phyloP scores from a whole-genome alignment of 2,329 filamentous ascomycete genomes.

The Zopfia rhizophila region DNA sequence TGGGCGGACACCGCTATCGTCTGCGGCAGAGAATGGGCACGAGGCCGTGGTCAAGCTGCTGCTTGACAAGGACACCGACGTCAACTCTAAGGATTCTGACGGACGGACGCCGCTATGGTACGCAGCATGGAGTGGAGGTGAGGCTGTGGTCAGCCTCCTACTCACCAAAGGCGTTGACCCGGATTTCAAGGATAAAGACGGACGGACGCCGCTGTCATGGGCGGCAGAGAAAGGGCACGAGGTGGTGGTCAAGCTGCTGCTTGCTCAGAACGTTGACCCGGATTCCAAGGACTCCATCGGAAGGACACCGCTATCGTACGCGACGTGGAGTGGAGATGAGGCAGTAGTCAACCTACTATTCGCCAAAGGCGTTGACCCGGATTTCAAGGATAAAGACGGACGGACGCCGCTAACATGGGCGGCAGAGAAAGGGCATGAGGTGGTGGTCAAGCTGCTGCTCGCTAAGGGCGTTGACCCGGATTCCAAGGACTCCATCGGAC shows the following conservation, averaged over 20 bases:
- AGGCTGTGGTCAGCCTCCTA: slow-evolving; percentile 15
- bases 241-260: slow-evolving; percentile 11
- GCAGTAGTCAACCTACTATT: no score
- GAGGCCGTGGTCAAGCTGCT: slow-evolving; percentile 10
- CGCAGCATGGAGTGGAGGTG: slow-evolving; percentile 11
- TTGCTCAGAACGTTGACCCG: slow-evolving; percentile 4
- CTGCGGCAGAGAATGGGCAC: slow-evolving; percentile 6
- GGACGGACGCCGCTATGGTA: slow-evolving; percentile 6
- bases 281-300: slow-evolving; percentile 12
- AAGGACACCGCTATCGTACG: slow-evolving; percentile 14
- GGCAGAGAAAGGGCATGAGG: slow-evolving; percentile 8
- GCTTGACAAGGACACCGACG: slow-evolving; percentile 6
- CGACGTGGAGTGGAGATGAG: slow-evolving; percentile 5
- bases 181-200: slow-evolving; percentile 1
- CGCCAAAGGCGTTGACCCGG: not conserved
- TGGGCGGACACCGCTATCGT: not conserved
- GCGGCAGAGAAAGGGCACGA: slow-evolving; percentile 9
- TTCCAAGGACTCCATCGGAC: not conserved
- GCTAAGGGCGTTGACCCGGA: slow-evolving; percentile 7
- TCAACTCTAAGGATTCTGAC: slow-evolving; percentile 4
- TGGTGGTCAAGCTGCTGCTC: slow-evolving; percentile 13
- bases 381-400: slow-evolving; percentile 1
- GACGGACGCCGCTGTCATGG: slow-evolving; percentile 5
- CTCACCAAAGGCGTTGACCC: slow-evolving; percentile 16
- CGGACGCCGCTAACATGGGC: slow-evolving; percentile 9